These are phyloP conservation scores for Sporothrix humicola DNA, from an alignment of 2,329 filamentous ascomycete species.

Conservation along the genomic window DNA sequence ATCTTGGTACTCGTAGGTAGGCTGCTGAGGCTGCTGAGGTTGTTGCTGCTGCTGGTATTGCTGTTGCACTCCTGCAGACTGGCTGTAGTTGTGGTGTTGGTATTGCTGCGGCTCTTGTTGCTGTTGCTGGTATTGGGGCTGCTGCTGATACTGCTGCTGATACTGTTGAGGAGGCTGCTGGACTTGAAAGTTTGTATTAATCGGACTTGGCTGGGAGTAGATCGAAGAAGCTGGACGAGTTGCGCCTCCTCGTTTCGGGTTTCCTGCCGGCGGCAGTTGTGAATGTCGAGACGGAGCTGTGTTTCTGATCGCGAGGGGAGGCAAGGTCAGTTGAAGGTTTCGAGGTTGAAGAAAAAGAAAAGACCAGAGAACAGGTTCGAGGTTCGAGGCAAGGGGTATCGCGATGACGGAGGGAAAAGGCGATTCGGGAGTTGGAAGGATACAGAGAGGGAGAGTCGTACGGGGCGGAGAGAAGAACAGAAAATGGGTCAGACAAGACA, in stretches of 20 bases:
- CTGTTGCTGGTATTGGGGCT: slow-evolving; percentile 27
- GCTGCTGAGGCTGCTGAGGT: background rate
- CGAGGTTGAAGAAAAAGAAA: background rate
- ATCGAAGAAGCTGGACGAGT: slow-evolving; percentile 63
- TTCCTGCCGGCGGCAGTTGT: slow-evolving; percentile 45
- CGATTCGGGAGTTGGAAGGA: background rate
- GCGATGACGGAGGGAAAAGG: background rate
- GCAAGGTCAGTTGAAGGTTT: background rate
- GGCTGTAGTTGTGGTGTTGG: slow-evolving; percentile 37
- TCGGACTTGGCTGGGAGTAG: slow-evolving; percentile 63
- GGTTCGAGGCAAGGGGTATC: background rate
- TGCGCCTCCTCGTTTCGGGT: slow-evolving; percentile 45
- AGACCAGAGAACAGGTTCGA: too few species aligned
- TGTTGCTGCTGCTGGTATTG: slow-evolving; percentile 34
- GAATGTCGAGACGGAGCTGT: slow-evolving; percentile 39
- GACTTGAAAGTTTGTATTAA: slow-evolving; percentile 44
- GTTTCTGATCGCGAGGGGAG: slow-evolving; percentile 39
- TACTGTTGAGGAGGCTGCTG: slow-evolving; percentile 35
- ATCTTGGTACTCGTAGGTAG: slow-evolving; percentile 2
- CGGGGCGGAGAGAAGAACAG: background rate
- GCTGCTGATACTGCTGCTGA: slow-evolving; percentile 34
- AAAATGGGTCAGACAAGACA: background rate
- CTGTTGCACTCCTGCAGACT: slow-evolving; percentile 33
- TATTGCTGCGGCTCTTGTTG: slow-evolving; percentile 13
- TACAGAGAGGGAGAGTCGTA: slow-evolving; percentile 1